These are phyloP conservation scores for Penicillium daleae DNA, from an alignment of 495 filamentous ascomycete species.

Conservation along the genomic window DNA sequence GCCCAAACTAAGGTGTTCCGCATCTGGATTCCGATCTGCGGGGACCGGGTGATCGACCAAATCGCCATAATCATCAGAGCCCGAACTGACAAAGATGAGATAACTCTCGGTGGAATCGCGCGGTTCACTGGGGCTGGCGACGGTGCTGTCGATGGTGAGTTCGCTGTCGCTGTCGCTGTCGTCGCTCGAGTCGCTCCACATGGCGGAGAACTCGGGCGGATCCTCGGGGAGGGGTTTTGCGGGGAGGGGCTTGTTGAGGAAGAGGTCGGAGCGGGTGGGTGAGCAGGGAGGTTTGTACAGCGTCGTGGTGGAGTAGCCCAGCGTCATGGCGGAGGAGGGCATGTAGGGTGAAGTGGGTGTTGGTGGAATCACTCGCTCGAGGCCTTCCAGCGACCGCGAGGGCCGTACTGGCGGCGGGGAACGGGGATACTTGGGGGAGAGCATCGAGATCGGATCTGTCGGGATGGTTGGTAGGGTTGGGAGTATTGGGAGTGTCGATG, in stretches of 20 bases:
- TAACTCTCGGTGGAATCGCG: conserved; percentile 38
- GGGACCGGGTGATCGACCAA: conserved; percentile 28
- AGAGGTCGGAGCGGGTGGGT: conserved; percentile 32
- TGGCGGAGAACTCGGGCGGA: conserved; percentile 30
- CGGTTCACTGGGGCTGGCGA: conserved; percentile 32
- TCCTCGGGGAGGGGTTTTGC: conserved; percentile 33
- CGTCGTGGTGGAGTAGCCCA: conserved; percentile 36
- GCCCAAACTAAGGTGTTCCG: conserved; percentile 12
- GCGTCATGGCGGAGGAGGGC: conserved; percentile 21
- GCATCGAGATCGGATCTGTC: conserved; percentile 21
- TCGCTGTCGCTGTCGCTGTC: conserved; percentile 33
- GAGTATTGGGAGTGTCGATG: background rate
- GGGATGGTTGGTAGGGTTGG: background rate
- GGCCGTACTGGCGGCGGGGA: conserved; percentile 44
- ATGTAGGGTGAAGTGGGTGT: conserved; percentile 16
- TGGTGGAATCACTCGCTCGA: conserved; percentile 47
- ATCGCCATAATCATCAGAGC: conserved; percentile 39
- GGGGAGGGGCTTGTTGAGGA: conserved; percentile 45
- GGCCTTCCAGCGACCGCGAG: conserved; percentile 48
- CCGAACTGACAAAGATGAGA: conserved; percentile 46
- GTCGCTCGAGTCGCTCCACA: conserved; percentile 43
- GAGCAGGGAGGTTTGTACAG: conserved; percentile 16
- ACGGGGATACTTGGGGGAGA: conserved; percentile 29
- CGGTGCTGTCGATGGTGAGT: conserved; percentile 13
- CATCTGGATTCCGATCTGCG: conserved; percentile 20